Percentiles rank a stretch among this genome's conserved stretches.
phyloP scores from a whole-genome alignment of 208 protist genomes.

The Leptomonas seymouri region DNA sequence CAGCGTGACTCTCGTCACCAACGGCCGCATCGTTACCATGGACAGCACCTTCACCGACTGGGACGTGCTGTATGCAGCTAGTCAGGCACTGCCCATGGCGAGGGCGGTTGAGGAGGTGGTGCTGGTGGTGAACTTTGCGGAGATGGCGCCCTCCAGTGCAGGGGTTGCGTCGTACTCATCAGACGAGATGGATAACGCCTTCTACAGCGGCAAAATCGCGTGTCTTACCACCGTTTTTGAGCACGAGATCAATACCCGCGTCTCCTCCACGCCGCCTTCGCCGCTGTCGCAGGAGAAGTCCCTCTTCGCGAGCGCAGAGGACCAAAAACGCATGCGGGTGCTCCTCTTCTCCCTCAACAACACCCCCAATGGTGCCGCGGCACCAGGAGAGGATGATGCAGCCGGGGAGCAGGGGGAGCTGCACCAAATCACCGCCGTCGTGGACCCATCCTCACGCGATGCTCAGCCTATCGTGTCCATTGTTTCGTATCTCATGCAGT shows the following conservation, averaged over 20 bases:
- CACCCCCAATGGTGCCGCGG: neutral
- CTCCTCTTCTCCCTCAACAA: conserved; percentile 24
- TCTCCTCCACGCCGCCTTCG: neutral
- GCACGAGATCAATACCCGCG: neutral
- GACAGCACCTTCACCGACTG: conserved; percentile 37
- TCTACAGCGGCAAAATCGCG: conserved; percentile 49
- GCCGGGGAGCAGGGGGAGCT: too few species aligned
- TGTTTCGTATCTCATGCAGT: conserved; percentile 56
- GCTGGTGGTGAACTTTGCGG: conserved; percentile 42
- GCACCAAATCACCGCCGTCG: conserved; percentile 65
- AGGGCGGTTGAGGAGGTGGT: conserved; percentile 25
- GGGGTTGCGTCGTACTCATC: conserved; percentile 16
- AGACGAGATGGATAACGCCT: conserved; percentile 38
- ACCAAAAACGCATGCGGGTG: conserved; percentile 8
- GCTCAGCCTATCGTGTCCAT: conserved; percentile 89
- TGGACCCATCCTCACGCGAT: conserved; percentile 88
- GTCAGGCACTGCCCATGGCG: conserved; percentile 28
- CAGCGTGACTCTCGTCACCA: conserved; percentile 33
- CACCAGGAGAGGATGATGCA: neutral
- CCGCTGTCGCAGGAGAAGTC: conserved; percentile 10
- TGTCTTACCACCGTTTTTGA: conserved; percentile 34
- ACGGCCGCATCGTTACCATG: conserved; percentile 54
- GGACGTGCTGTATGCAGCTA: conserved; percentile 38
- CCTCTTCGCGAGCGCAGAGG: conserved; percentile 3
- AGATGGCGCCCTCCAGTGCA: conserved; percentile 20